phyloP scores from a whole-genome alignment of 306 rosid genomes.

The Cicer yamashitae region DNA sequence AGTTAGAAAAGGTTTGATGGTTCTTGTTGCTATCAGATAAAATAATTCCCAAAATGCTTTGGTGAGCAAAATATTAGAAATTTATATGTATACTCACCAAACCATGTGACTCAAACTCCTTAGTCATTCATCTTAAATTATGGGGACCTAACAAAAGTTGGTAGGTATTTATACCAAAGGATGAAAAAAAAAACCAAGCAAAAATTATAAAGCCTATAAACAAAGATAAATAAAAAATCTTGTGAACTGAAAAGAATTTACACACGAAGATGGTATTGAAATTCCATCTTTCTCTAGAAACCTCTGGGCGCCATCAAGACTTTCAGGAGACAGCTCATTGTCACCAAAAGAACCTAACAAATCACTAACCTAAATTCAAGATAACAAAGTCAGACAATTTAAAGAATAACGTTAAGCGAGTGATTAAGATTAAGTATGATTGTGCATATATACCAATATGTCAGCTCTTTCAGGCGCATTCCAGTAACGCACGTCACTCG shows the following conservation, averaged over 20 bases:
- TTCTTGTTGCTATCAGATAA: background rate
- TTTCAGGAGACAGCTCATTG: conserved; percentile 88
- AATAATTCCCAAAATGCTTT: background rate
- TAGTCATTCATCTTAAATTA: conserved; percentile 1
- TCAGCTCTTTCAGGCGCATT: conserved; percentile 85
- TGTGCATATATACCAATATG: conserved; percentile 65
- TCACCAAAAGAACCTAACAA: conserved; percentile 88
- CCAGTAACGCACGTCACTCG: conserved; percentile 83
- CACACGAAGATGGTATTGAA: conserved; percentile 40
- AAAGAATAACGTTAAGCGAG: background rate
- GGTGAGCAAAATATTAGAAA: background rate
- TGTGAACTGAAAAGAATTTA: conserved; percentile 11
- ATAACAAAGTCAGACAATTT: conserved; percentile 14
- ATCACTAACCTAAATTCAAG: conserved; percentile 28
- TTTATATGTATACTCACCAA: background rate
- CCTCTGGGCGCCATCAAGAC: conserved; percentile 85
- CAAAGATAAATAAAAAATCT: background rate
- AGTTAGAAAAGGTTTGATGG: background rate
- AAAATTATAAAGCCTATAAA: background rate
- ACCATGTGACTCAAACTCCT: background rate
- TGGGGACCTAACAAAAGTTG: background rate
- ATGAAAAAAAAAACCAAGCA: background rate
- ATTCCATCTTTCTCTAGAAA: conserved; percentile 75
- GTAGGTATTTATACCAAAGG: background rate
- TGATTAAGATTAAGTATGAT: background rate